Percentiles rank a stretch among this genome's conserved stretches.
Conservation (phyloP, 768 basidiomycete genomes). For the Lactifluus echinatus region DNA sequence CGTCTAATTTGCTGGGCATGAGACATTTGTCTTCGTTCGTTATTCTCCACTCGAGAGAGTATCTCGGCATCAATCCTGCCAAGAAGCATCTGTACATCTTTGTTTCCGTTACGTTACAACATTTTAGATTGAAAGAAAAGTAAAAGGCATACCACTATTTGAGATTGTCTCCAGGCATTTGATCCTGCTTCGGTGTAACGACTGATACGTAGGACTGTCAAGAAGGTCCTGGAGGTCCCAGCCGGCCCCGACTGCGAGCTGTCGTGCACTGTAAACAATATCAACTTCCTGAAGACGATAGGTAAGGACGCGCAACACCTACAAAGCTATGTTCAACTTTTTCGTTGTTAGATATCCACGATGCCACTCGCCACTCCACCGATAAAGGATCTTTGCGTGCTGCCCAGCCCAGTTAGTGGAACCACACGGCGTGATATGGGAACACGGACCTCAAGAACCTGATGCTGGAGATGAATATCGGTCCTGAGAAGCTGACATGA, state of each 20-base stretch:
- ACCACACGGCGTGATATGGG: neutral
- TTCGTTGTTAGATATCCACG: neutral
- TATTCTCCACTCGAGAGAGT: conserved; percentile 22
- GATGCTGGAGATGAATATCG: neutral
- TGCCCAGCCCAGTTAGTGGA: neutral
- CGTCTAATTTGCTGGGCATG: conserved; percentile 24
- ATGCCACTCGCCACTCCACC: neutral
- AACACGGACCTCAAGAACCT: neutral
- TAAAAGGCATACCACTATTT: neutral
- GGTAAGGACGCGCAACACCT: neutral
- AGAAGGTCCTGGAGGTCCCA: conserved; percentile 13
- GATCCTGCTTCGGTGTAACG: conserved; percentile 1
- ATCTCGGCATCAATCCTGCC: conserved; percentile 27
- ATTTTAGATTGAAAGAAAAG: neutral
- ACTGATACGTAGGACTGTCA: neutral
- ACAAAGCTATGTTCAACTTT: conserved; percentile 6
- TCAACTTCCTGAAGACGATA: neutral
- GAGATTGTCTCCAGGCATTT: conserved; percentile 3
- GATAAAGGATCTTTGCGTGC: conserved; percentile 1
- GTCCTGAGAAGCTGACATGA: neutral
- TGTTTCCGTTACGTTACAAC: neutral
- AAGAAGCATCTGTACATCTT: conserved; percentile 28
- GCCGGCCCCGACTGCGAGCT: neutral
- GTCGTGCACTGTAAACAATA: neutral
- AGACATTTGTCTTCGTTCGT: conserved; percentile 26